A percentile compares a stretch with the other conserved stretches of the same genome.
Conservation (phyloP, 805 yeast species). For the Millerozyma miso region DNA sequence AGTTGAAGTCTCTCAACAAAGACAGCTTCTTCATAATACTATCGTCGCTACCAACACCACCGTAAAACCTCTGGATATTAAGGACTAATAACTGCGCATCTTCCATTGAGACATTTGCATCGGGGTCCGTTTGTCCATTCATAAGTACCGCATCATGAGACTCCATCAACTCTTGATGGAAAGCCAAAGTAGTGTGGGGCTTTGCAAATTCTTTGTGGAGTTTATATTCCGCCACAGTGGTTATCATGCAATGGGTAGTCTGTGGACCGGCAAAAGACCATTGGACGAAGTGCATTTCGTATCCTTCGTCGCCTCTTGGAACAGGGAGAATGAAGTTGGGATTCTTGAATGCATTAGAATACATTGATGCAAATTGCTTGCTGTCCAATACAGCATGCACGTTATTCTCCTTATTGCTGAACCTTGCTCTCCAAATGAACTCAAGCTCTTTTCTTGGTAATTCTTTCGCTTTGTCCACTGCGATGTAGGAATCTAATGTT, state of each 20-base stretch:
- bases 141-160: constrained; percentile 66
- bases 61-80: constrained; percentile 80
- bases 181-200: constrained; percentile 88
- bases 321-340: constrained; percentile 89
- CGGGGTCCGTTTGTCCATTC: constrained; percentile 81
- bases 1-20: constrained; percentile 63
- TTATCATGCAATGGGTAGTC: constrained; percentile 85
- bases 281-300: constrained; percentile 88
- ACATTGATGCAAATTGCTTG: constrained; percentile 58
- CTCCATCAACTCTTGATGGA: constrained; percentile 71
- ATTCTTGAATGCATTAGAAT: constrained; percentile 60
- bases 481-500: constrained; percentile 66
- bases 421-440: constrained; percentile 85
- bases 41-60: constrained; percentile 49
- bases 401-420: constrained; percentile 53
- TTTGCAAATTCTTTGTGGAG: constrained; percentile 87
- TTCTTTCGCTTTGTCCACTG: constrained; percentile 56
- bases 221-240: constrained; percentile 88
- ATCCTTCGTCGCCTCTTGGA: constrained; percentile 53
- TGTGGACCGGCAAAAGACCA: constrained; percentile 85
- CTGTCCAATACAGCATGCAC: constrained; percentile 62
- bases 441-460: constrained; percentile 65
- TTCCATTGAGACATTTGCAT: constrained; percentile 58
- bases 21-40: constrained; percentile 45
- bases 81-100: constrained; percentile 77